Evolutionary conservation across 176 grass and related monocot species (phyloP).

Genomic region (Phoenix roebelenii): DNA sequence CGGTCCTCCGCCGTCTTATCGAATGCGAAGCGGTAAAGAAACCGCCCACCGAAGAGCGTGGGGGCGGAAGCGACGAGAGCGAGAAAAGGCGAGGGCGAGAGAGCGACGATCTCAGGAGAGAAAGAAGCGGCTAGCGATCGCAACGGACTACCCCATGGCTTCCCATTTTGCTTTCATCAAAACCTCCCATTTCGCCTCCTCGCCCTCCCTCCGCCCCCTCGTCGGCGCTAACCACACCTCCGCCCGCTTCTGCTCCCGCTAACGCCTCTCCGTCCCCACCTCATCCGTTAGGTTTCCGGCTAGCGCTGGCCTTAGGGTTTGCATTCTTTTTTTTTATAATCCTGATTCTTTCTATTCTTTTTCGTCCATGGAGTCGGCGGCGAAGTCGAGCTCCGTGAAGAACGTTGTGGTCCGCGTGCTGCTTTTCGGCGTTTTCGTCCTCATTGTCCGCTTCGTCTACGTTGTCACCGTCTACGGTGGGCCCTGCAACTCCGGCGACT

Average conservation of each 20-base stretch:
- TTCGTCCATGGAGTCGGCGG: constrained; percentile 24
- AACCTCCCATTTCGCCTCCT: constrained; percentile 5
- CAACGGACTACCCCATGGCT: constrained; percentile 14
- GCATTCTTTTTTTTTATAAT: background rate
- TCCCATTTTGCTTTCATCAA: constrained; percentile 14
- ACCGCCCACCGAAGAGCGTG: no score
- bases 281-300: background rate
- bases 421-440: constrained; percentile 27
- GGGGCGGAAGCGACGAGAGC: no score
- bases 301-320: background rate
- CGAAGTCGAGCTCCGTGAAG: constrained; percentile 32
- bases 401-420: constrained; percentile 26
- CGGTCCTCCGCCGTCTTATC: no score
- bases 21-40: no score
- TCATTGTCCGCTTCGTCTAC: constrained; percentile 45
- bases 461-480: constrained; percentile 29
- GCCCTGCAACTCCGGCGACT: constrained; percentile 23
- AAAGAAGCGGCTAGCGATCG: no score
- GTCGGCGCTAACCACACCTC: constrained; percentile 51
- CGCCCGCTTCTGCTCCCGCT: constrained; percentile 47
- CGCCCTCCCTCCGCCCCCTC: constrained; percentile 9
- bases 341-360: background rate
- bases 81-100: no score
- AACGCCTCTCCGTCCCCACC: background rate
- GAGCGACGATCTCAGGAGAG: no score